Percentiles rank a stretch among this genome's conserved stretches.
Conservation (phyloP, 2,329 filamentous ascomycete species). For the Sclerotinia glacialis region DNA sequence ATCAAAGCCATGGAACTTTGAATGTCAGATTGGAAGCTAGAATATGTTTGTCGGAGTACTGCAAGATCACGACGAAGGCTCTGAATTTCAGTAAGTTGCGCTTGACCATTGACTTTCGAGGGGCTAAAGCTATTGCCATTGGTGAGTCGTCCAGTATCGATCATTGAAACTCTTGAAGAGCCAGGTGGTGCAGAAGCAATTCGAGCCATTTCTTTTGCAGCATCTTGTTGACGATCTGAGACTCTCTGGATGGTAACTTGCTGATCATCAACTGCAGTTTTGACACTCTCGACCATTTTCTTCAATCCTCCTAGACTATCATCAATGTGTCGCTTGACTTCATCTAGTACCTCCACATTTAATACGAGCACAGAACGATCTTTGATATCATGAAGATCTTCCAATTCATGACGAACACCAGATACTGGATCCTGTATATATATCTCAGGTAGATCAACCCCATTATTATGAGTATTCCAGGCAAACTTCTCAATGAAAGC, state of each 20-base stretch:
- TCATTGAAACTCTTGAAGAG: conserved; percentile 35
- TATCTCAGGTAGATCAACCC: conserved; percentile 89
- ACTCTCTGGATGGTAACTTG: conserved; percentile 78
- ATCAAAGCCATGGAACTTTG: conserved; percentile 82
- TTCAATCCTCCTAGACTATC: conserved; percentile 81
- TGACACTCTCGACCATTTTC: conserved; percentile 80
- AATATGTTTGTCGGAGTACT: conserved; percentile 88
- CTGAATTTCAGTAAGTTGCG: conserved; percentile 75
- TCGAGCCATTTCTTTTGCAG: conserved; percentile 78
- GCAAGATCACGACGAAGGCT: conserved; percentile 83
- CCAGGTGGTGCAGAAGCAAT: conserved; percentile 32
- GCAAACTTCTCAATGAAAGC: conserved; percentile 99
- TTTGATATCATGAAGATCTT: conserved; percentile 90
- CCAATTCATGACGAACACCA: conserved; percentile 92
- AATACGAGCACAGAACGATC: conserved; percentile 92
- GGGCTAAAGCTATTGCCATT: conserved; percentile 36
- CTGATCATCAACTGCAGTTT: conserved; percentile 80
- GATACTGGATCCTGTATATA: conserved; percentile 97
- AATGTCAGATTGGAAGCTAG: conserved; percentile 84
- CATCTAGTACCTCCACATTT: conserved; percentile 89
- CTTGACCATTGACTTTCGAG: conserved; percentile 42
- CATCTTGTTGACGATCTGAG: conserved; percentile 85
- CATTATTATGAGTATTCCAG: conserved; percentile 96
- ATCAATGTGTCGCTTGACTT: conserved; percentile 94
- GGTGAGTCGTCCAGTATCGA: conserved; percentile 27